A percentile compares a stretch with the other conserved stretches of the same genome.
phyloP scores from a whole-genome alignment of 495 filamentous ascomycete genomes.

The Lasiosphaeris hirsuta region DNA sequence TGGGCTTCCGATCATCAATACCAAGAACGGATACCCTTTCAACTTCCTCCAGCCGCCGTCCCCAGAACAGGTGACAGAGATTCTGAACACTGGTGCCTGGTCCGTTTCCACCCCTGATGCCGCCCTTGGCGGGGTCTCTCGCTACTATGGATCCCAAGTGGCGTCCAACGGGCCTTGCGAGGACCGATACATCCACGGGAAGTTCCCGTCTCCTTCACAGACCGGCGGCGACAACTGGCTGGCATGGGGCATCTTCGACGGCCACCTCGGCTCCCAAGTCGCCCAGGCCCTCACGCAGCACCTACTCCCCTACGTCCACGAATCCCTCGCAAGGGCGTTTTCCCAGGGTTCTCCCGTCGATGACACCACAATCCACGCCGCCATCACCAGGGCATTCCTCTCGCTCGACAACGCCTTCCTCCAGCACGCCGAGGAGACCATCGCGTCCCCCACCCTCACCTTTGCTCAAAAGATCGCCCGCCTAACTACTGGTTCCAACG shows the following conservation, averaged over 20 bases:
- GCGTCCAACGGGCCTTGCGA: conserved; percentile 48
- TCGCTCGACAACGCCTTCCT: conserved; percentile 51
- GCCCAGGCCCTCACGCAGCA: conserved; percentile 11
- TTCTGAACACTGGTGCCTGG: conserved; percentile 33
- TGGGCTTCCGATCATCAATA: not conserved
- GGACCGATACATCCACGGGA: conserved; percentile 46
- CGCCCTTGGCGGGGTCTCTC: conserved; percentile 29
- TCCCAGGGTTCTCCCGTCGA: not conserved
- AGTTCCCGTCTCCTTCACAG: conserved; percentile 36
- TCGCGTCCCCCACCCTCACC: conserved; percentile 9
- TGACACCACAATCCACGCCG: conserved; percentile 11
- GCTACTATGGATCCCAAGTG: conserved; percentile 47
- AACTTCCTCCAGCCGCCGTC: conserved; percentile 23
- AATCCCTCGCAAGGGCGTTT: not conserved
- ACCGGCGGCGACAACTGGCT: conserved; percentile 41
- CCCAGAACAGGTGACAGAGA: conserved; percentile 22
- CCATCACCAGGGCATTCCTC: conserved; percentile 47
- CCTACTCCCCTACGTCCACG: conserved; percentile 14
- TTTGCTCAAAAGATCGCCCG: conserved; percentile 6
- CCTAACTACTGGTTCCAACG: conserved; percentile 43
- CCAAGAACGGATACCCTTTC: conserved; percentile 9
- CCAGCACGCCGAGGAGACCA: conserved; percentile 36
- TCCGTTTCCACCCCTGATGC: conserved; percentile 10
- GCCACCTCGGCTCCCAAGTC: conserved; percentile 13
- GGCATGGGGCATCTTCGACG: conserved; percentile 24